Percentiles rank a stretch among this genome's conserved stretches.
Conservation (phyloP, 495 filamentous ascomycete species). For the Tuber indicum region DNA sequence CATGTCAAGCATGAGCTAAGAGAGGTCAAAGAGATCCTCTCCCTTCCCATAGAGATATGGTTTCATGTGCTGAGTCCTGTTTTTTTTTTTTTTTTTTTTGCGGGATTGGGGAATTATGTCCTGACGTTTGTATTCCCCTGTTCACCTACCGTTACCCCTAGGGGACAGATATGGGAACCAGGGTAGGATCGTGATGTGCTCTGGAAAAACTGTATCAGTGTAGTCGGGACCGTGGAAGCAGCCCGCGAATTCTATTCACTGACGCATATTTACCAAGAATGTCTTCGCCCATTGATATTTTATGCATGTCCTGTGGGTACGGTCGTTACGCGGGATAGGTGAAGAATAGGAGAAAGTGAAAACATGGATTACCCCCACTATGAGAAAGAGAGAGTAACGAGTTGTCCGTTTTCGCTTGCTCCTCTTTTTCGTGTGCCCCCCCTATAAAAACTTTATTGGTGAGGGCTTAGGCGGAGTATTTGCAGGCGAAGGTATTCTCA, state of each 20-base stretch:
- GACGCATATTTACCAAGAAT: neutral
- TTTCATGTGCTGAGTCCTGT: constrained; percentile 80
- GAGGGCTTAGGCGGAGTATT: neutral
- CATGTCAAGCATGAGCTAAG: constrained; percentile 71
- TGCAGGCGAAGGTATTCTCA: neutral
- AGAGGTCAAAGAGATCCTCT: constrained; percentile 62
- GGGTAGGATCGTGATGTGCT: constrained; percentile 66
- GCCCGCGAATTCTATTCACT: constrained; percentile 49
- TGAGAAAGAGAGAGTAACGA: neutral
- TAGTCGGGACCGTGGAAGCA: constrained; percentile 94
- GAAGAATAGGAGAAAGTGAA: neutral
- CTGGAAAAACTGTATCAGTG: constrained; percentile 68
- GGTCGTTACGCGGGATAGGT: neutral
- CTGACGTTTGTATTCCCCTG: constrained; percentile 36
- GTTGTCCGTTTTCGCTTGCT: neutral
- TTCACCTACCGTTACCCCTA: neutral
- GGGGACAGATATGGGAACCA: constrained; percentile 44
- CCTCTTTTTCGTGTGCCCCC: neutral
- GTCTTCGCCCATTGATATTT: neutral
- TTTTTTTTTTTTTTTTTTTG: constrained; percentile 60
- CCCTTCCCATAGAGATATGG: constrained; percentile 73
- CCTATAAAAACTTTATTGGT: neutral
- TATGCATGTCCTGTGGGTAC: neutral
- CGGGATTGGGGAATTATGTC: constrained; percentile 80
- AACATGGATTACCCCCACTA: neutral